A percentile compares a stretch with the other conserved stretches of the same genome.
phyloP scores from a whole-genome alignment of 208 protist species.

The Herpetomonas tarakana region DNA sequence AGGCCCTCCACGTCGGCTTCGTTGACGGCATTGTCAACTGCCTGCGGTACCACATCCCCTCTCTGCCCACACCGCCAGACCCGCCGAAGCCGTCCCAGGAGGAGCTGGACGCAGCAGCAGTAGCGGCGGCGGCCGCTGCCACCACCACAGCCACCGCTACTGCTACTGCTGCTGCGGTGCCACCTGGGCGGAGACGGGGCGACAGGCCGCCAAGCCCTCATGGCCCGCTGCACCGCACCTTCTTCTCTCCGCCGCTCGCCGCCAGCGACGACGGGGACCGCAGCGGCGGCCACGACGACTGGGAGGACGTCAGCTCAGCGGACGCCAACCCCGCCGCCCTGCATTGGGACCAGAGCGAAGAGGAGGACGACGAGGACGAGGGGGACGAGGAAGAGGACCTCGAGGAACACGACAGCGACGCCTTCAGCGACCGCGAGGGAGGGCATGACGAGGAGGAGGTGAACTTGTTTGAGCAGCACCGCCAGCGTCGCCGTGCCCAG shows the following conservation, averaged over 20 bases:
- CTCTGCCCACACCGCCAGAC: conserved; percentile 21
- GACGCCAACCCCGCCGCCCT: too few relatives aligned
- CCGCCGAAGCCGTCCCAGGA: not conserved
- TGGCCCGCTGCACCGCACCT: too few relatives aligned
- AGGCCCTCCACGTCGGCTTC: conserved; percentile 53
- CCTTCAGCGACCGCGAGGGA: not conserved
- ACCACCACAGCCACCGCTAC: conserved; percentile 5
- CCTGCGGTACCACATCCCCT: conserved; percentile 42
- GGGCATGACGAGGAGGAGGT: not conserved
- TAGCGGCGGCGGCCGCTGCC: not conserved
- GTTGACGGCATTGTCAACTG: conserved; percentile 41
- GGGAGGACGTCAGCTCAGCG: too few relatives aligned
- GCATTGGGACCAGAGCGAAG: too few relatives aligned
- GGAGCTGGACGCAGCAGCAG: too few relatives aligned
- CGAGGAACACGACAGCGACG: not conserved
- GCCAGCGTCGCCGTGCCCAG: too few relatives aligned
- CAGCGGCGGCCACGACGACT: too few relatives aligned
- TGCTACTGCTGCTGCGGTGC: too few relatives aligned
- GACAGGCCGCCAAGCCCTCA: too few relatives aligned
- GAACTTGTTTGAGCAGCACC: not conserved
- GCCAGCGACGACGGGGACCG: too few relatives aligned
- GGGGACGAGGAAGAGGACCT: conserved; percentile 6
- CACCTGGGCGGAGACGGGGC: too few relatives aligned
- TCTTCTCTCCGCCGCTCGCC: too few relatives aligned
- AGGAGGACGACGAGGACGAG: conserved; percentile 14